phyloP scores from a whole-genome alignment of 306 rosid genomes.

The Corylus heterophylla region DNA sequence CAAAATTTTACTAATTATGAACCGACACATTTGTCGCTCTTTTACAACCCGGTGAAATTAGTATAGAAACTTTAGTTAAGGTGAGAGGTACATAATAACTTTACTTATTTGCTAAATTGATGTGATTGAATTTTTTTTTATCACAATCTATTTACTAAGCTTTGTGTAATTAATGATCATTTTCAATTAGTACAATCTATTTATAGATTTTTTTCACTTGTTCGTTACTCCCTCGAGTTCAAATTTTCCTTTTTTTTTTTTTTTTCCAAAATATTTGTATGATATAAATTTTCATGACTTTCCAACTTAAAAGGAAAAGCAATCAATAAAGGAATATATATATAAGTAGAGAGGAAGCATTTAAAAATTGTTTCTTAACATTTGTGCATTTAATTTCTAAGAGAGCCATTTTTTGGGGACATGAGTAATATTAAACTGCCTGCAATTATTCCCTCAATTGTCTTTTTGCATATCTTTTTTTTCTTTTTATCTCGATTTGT shows the following conservation, averaged over 20 bases:
- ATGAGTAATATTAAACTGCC: background rate
- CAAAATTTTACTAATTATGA: background rate
- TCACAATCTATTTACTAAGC: background rate
- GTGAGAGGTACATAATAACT: background rate
- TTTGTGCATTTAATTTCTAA: background rate
- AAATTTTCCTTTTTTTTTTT: no score
- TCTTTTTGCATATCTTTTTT: background rate
- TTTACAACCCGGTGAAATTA: no score
- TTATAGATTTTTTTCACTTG: no score
- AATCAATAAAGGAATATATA: background rate
- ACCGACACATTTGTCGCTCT: background rate
- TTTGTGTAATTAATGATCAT: background rate
- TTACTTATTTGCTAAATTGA: background rate
- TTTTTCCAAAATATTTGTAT: no score
- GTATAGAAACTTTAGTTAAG: background rate
- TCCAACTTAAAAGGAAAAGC: background rate
- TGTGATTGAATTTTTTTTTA: background rate
- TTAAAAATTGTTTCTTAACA: background rate
- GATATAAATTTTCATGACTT: background rate
- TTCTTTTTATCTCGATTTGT: background rate
- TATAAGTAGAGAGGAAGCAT: background rate
- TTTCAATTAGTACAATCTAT: background rate
- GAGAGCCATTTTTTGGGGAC: background rate
- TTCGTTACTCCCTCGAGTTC: no score
- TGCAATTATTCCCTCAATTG: slow-evolving; percentile 4